Base-by-base conservation (phyloP, 2,329 filamentous ascomycete genomes). In the Pseudopyrenochaeta lycopersici region DNA sequence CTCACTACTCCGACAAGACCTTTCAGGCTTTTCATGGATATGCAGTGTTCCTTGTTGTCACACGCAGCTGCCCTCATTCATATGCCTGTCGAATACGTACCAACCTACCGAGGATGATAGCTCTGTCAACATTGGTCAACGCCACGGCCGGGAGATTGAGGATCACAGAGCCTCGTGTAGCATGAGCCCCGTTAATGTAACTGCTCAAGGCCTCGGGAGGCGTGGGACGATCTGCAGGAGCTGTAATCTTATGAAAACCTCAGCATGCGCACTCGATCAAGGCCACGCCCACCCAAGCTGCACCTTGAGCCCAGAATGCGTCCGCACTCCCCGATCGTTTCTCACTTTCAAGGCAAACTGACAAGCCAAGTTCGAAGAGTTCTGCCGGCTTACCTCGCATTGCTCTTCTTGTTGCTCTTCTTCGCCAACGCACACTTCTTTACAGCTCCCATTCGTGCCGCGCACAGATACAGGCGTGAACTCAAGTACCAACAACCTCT, bases 321-420 rank as follows among this genome's bases (percentile, higher is more conserved):
- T 54, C 59, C 61, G 14, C 63, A 68, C 54, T 75, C 72, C 10
- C 72, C 72, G 23, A 72, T 74, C 53, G 56, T 63, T 33, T 64
- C 70, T 10, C 71, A 73, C 35, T 74, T 75, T 46, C 61, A 63
- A 18, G 64, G 68, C 59, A 70, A 54, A 49, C 53, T 75, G 42
- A 73, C 71, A 30, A 68, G 69, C 17, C 72, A 75, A 52, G 67
- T 75, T 7, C 60, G 70, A 36, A 68, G 72, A 54, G 68, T 74
- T 32, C 50, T 75, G 43, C 72, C 72, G 31, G 70, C 67, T 11
- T 74, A 74, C 35, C 48, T 75, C 18, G 58, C 67, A 17, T 53
- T 73, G 14, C 17, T 74, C 33, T 68, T 68, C 36, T 18, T 75
- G 14, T 51, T 74, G 42, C 46, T 75, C 35, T 70, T 74, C 56